Percentiles rank a stretch among this genome's conserved stretches.
Evolutionary conservation across 352 stramenopile species (phyloP).

Genomic region (Pythium insidiosum): DNA sequence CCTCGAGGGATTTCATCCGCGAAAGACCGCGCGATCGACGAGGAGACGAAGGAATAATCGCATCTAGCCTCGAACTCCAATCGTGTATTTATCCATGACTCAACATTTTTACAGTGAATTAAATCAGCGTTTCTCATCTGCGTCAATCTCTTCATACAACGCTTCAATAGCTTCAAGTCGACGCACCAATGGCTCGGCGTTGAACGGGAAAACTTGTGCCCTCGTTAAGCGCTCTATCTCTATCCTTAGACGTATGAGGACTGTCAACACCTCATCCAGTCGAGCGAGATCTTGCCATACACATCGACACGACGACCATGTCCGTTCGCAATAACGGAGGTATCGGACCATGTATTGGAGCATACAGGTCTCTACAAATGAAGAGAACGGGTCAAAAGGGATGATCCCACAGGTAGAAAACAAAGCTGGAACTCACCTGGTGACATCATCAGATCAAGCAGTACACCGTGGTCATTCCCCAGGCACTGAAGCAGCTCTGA

Average conservation of each 20-base stretch:
- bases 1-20: slow-evolving; percentile 30
- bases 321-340: slow-evolving; percentile 21
- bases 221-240: slow-evolving; percentile 46
- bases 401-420: not conserved
- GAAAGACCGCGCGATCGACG: slow-evolving; percentile 6
- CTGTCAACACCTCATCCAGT: slow-evolving; percentile 32
- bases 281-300: slow-evolving; percentile 13
- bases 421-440: slow-evolving; percentile 29
- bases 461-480: slow-evolving; percentile 46
- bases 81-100: not conserved
- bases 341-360: slow-evolving; percentile 56
- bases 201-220: slow-evolving; percentile 46
- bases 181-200: slow-evolving; percentile 27
- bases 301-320: slow-evolving; percentile 21
- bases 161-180: slow-evolving; percentile 41
- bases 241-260: slow-evolving; percentile 51
- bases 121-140: not conserved
- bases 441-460: slow-evolving; percentile 63
- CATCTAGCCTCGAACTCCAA: not conserved
- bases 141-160: slow-evolving; percentile 30
- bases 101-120: not conserved
- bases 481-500: slow-evolving; percentile 33
- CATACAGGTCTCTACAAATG: slow-evolving; percentile 63
- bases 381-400: no score
- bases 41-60: slow-evolving; percentile 28